phyloP scores from a whole-genome alignment of 2,329 filamentous ascomycete genomes.

The Pseudocercospora vitis region DNA sequence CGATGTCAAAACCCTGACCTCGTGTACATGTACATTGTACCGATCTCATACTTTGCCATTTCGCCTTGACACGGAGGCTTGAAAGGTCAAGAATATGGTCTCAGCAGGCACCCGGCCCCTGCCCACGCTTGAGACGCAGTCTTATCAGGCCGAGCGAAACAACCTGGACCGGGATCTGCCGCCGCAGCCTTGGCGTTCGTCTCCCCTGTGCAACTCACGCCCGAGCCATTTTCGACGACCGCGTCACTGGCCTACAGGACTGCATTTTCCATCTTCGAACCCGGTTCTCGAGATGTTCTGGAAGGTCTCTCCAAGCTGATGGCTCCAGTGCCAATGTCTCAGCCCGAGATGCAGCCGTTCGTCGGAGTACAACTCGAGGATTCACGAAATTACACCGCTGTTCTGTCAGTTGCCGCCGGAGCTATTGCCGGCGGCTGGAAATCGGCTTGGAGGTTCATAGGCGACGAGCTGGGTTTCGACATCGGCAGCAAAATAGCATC shows the following conservation, averaged over 20 bases:
- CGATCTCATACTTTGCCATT: background rate
- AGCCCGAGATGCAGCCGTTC: background rate
- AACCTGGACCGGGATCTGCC: constrained; percentile 1
- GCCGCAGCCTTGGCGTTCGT: background rate
- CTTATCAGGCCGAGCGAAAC: background rate
- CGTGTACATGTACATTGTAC: no score
- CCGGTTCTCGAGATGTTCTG: background rate
- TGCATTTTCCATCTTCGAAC: background rate
- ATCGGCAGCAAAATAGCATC: no score
- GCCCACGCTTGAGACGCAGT: background rate
- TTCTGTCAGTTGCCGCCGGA: background rate
- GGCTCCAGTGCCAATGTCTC: background rate
- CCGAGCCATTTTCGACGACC: background rate
- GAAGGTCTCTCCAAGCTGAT: background rate
- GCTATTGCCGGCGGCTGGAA: background rate
- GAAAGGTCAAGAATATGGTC: background rate
- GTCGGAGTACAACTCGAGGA: background rate
- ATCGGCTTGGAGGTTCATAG: background rate
- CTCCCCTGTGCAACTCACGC: background rate
- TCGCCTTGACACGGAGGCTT: background rate
- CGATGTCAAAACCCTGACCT: no score
- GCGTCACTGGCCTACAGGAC: background rate
- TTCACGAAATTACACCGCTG: background rate
- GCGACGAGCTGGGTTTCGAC: no score
- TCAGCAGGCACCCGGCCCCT: background rate